These are phyloP conservation scores for Leucogyrophana mollusca DNA, from an alignment of 768 basidiomycete species.

Conservation along the genomic window DNA sequence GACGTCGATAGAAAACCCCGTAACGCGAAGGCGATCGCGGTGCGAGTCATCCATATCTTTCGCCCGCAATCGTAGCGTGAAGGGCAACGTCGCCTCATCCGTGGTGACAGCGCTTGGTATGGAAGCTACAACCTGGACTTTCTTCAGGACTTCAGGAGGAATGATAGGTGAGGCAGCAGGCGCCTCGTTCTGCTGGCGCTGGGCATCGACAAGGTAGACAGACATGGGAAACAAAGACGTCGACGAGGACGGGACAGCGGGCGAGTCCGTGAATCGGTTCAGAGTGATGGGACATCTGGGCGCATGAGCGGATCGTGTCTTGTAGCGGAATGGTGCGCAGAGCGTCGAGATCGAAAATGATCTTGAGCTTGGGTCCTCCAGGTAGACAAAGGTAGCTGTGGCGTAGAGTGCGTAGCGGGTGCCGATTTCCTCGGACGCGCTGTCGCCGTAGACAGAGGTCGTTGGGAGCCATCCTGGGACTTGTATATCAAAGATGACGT, in stretches of 20 bases:
- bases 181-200: constrained; percentile 15
- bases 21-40: constrained; percentile 55
- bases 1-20: constrained; percentile 54
- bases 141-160: constrained; percentile 53
- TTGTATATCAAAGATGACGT: constrained; percentile 75
- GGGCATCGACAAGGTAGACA: constrained; percentile 45
- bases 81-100: constrained; percentile 45
- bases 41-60: constrained; percentile 46
- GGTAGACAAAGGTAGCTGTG: constrained; percentile 54
- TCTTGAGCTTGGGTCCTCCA: constrained; percentile 41
- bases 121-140: constrained; percentile 63
- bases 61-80: constrained; percentile 61
- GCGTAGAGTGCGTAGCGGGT: constrained; percentile 68
- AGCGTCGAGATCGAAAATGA: constrained; percentile 51
- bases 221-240: constrained; percentile 28
- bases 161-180: constrained; percentile 32
- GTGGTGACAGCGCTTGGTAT: constrained; percentile 56
- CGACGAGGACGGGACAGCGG: constrained; percentile 31
- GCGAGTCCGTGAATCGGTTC: constrained; percentile 51
- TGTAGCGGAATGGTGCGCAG: constrained; percentile 56
- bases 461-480: constrained; percentile 92
- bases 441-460: constrained; percentile 46
- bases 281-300: constrained; percentile 42
- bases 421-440: constrained; percentile 41
- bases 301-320: constrained; percentile 40